These are phyloP conservation scores for Abortiporus biennis DNA, from an alignment of 1,284 basidiomycete genomes.

Conservation along the genomic window DNA sequence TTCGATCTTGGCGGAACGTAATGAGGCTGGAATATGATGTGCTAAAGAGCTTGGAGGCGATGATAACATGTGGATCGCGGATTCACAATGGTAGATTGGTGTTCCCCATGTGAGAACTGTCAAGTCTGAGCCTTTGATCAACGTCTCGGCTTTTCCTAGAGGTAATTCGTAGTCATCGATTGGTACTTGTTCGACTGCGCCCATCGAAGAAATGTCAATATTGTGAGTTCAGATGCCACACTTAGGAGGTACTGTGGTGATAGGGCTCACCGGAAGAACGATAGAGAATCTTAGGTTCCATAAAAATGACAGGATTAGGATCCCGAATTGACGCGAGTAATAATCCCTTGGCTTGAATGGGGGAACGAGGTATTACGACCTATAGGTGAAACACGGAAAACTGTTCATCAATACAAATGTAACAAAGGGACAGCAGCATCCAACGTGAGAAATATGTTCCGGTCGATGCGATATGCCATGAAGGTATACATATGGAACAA, in stretches of 20 bases:
- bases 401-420: not conserved
- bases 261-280: conserved; percentile 57
- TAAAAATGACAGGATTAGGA: conserved; percentile 90
- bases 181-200: conserved; percentile 84
- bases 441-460: too few relatives aligned
- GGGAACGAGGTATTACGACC: conserved; percentile 89
- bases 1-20: conserved; percentile 77
- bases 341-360: conserved; percentile 92
- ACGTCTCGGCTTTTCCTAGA: conserved; percentile 71
- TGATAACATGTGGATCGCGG: conserved; percentile 62
- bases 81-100: conserved; percentile 86
- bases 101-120: conserved; percentile 92
- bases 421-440: too few relatives aligned
- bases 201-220: not conserved
- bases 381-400: conserved; percentile 22
- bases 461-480: too few relatives aligned
- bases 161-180: conserved; percentile 83
- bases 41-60: conserved; percentile 66
- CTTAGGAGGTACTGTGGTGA: conserved; percentile 10
- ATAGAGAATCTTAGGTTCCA: conserved; percentile 92
- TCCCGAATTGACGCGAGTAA: conserved; percentile 83
- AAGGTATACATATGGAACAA: too few relatives aligned
- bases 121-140: conserved; percentile 72
- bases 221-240: not conserved
- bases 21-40: conserved; percentile 57